These are phyloP conservation scores for Aspergillus proliferans DNA, from an alignment of 2,329 filamentous ascomycete genomes.

Conservation along the genomic window DNA sequence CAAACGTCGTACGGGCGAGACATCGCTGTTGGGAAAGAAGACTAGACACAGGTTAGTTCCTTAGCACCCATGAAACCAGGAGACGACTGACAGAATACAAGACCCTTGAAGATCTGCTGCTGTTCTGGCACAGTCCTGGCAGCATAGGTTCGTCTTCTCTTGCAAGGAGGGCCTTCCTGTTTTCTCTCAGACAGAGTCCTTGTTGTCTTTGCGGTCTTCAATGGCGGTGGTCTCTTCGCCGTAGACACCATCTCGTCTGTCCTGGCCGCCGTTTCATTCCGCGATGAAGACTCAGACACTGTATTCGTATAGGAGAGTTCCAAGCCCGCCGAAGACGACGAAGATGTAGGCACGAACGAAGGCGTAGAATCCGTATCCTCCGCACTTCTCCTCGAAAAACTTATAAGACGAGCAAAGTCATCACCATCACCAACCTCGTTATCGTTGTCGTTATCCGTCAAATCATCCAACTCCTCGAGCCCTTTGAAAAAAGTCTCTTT, in stretches of 20 bases:
- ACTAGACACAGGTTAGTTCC: conserved; percentile 29
- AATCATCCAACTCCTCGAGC: conserved; percentile 27
- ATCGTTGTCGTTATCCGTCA: conserved; percentile 20
- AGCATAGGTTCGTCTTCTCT: conserved; percentile 27
- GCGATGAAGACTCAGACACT: not conserved
- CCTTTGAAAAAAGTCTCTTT: conserved; percentile 33
- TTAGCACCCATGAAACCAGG: not conserved
- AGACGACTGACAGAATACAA: conserved; percentile 52
- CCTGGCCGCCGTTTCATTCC: not conserved
- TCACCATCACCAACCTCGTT: conserved; percentile 16
- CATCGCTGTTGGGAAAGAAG: conserved; percentile 77
- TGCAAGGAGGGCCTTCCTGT: conserved; percentile 9
- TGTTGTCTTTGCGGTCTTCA: conserved; percentile 11
- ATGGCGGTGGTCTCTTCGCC: not conserved
- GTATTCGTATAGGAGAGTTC: conserved; percentile 3
- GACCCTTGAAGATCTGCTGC: conserved; percentile 53
- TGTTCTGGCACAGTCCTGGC: conserved; percentile 46
- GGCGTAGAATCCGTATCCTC: not conserved
- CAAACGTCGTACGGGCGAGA: conserved; percentile 58
- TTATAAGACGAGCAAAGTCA: conserved; percentile 13
- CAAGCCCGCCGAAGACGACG: conserved; percentile 2
- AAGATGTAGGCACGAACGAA: not conserved
- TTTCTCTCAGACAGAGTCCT: conserved; percentile 9
- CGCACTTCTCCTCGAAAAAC: conserved; percentile 1
- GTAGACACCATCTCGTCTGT: not conserved